Conservation (phyloP, 805 yeast species). For the Candida quercuum region DNA sequence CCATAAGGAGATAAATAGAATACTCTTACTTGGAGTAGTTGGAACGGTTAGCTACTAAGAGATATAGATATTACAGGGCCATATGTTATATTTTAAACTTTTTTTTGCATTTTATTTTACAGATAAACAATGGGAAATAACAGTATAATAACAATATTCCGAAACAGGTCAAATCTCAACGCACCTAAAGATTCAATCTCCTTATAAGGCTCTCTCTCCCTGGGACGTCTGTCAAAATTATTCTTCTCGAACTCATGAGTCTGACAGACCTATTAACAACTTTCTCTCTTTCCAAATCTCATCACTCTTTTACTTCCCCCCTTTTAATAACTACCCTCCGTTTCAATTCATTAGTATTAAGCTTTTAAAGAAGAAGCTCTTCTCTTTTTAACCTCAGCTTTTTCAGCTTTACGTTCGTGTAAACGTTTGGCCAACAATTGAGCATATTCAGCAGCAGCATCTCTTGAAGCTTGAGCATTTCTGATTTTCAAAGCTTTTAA, state of each 20-base stretch:
- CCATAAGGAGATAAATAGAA: not conserved
- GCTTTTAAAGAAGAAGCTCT: constrained; percentile 98
- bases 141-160: not conserved
- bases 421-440: constrained; percentile 97
- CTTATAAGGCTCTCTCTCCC: too few relatives aligned
- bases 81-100: not conserved
- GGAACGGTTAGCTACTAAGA: too few relatives aligned
- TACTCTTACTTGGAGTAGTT: not conserved
- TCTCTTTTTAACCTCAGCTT: constrained; percentile 98
- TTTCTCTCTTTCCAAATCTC: too few relatives aligned
- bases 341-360: constrained; percentile 28
- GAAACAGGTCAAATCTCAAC: too few relatives aligned
- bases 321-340: not conserved
- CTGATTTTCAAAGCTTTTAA: constrained; percentile 88
- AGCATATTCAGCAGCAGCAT: constrained; percentile 99
- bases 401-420: constrained; percentile 97
- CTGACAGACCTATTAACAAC: not conserved
- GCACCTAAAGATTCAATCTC: too few relatives aligned
- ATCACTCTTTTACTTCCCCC: not conserved
- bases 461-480: constrained; percentile 98
- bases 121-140: constrained; percentile 1
- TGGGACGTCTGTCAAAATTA: not conserved
- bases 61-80: too few relatives aligned
- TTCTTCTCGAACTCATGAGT: not conserved
- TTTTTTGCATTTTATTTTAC: constrained; percentile 3